phyloP scores from a whole-genome alignment of 768 basidiomycete genomes.

The Albatrellus ellisii region DNA sequence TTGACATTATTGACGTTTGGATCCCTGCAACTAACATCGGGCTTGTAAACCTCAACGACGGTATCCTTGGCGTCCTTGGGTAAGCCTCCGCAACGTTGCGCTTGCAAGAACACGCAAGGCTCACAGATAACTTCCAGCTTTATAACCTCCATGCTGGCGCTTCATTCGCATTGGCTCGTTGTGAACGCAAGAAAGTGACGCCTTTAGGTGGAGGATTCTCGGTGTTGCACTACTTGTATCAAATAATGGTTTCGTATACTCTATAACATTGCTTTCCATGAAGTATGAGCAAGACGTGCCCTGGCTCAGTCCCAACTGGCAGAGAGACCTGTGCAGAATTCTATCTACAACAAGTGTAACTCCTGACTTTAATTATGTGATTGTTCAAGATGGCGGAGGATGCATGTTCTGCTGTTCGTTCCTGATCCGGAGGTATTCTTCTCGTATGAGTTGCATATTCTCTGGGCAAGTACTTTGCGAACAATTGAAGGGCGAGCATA shows the following conservation, averaged over 20 bases:
- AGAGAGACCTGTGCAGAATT: too few relatives aligned
- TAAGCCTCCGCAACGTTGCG: conserved; percentile 25
- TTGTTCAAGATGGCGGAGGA: too few relatives aligned
- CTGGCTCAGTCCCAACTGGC: too few relatives aligned
- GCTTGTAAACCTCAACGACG: conserved; percentile 69
- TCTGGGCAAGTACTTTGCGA: conserved; percentile 60
- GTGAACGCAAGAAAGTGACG: conserved; percentile 7
- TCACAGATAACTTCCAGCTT: conserved; percentile 38
- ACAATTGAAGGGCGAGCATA: neutral
- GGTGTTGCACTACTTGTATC: too few relatives aligned
- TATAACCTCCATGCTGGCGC: conserved; percentile 27
- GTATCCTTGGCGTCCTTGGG: conserved; percentile 78
- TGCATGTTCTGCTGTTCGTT: conserved; percentile 20
- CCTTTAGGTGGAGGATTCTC: neutral
- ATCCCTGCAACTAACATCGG: conserved; percentile 79
- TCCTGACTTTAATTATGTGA: too few relatives aligned
- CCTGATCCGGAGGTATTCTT: conserved; percentile 61
- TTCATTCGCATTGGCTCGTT: conserved; percentile 10
- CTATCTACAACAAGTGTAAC: too few relatives aligned
- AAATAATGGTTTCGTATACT: too few relatives aligned
- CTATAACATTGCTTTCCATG: too few relatives aligned
- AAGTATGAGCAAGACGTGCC: too few relatives aligned
- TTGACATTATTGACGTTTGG: conserved; percentile 81
- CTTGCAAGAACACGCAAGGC: conserved; percentile 1
- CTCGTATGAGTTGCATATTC: conserved; percentile 57